phyloP scores from a whole-genome alignment of 2,329 filamentous ascomycete genomes.

The Pseudocercospora ulei region DNA sequence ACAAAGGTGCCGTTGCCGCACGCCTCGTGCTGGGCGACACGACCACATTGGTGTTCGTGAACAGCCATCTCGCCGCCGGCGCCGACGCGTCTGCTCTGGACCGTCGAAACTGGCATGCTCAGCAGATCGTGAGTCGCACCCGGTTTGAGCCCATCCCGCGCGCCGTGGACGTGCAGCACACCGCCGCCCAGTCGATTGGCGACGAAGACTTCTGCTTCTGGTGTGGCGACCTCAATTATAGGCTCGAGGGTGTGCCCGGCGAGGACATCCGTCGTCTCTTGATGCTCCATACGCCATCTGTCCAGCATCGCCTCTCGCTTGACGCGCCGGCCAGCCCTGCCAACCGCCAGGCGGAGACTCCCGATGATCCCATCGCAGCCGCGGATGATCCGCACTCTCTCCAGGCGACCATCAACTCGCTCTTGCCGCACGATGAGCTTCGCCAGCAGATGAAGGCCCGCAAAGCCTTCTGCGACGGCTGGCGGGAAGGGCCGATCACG shows the following conservation, averaged over 20 bases:
- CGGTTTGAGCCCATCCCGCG: conserved; percentile 66
- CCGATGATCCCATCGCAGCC: conserved; percentile 36
- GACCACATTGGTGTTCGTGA: conserved; percentile 79
- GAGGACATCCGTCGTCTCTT: conserved; percentile 81
- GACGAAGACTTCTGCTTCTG: conserved; percentile 93
- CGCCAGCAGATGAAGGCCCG: conserved; percentile 59
- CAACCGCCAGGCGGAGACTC: conserved; percentile 13
- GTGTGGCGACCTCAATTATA: conserved; percentile 94
- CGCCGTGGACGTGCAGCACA: conserved; percentile 51
- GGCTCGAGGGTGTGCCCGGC: conserved; percentile 75
- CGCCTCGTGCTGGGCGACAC: conserved; percentile 81
- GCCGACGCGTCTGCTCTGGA: conserved; percentile 67
- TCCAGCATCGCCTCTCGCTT: conserved; percentile 16
- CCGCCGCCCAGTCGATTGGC: conserved; percentile 58
- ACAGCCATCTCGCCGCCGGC: conserved; percentile 83
- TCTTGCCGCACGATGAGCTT: conserved; percentile 85
- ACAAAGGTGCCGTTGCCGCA: conserved; percentile 81
- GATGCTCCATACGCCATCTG: conserved; percentile 58
- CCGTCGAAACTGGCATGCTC: conserved; percentile 78
- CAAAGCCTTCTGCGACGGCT: conserved; percentile 84
- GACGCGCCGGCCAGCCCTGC: conserved; percentile 19
- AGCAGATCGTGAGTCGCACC: conserved; percentile 65
- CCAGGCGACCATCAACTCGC: conserved; percentile 75
- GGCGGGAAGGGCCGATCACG: conserved; percentile 76
- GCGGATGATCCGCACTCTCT: conserved; percentile 73